Conservation (phyloP, 2,329 filamentous ascomycete species). For the Hypoxylon sp. region DNA sequence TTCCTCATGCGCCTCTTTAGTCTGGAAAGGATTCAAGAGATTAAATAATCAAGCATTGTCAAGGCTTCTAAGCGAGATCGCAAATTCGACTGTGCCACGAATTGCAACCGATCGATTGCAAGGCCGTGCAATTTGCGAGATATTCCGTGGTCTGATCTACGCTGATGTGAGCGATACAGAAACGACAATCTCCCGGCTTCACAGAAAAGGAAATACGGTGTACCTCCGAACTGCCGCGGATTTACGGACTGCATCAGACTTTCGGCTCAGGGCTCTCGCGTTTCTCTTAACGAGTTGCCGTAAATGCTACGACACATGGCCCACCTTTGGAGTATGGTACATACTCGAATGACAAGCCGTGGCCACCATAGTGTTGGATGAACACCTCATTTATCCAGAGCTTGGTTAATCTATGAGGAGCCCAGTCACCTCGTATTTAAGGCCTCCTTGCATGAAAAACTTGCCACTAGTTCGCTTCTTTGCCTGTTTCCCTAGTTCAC, state of each 20-base stretch:
- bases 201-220: slow-evolving; percentile 3
- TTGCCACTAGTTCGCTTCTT: not conserved
- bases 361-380: not conserved
- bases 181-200: not conserved
- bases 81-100: not conserved
- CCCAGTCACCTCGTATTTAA: slow-evolving; percentile 4
- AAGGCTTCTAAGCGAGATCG: not conserved
- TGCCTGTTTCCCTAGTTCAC: not conserved
- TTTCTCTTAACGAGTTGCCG: not conserved
- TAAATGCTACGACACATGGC: not conserved
- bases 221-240: slow-evolving; percentile 14
- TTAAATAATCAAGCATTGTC: not conserved
- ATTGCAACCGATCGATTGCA: not conserved
- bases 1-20: not conserved
- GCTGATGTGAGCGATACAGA: slow-evolving; percentile 16
- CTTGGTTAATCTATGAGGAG: not conserved
- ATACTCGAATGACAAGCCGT: not conserved
- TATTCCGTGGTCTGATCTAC: slow-evolving; percentile 7
- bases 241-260: not conserved
- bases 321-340: not conserved
- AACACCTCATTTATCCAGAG: not conserved
- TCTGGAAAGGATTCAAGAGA: slow-evolving; percentile 10
- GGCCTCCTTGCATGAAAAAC: not conserved
- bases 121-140: slow-evolving; percentile 3
- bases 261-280: not conserved